Evolutionary conservation across 2,329 filamentous ascomycete species (phyloP).

Genomic region (Parastagonospora avenae): DNA sequence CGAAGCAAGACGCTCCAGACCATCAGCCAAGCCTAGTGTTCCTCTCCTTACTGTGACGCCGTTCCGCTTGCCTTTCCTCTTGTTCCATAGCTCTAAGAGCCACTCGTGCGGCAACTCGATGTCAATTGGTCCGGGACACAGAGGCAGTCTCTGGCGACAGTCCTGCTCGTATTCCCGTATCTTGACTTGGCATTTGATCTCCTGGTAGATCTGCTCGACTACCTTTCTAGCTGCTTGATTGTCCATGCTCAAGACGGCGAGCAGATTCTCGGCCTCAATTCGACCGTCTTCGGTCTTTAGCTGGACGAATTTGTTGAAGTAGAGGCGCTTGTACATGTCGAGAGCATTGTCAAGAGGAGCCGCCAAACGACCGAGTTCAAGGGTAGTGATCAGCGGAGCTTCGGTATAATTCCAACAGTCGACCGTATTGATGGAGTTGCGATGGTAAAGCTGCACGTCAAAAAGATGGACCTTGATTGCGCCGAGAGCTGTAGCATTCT

Average conservation of each 20-base stretch:
- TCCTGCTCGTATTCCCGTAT: conserved; percentile 30
- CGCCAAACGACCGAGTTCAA: conserved; percentile 27
- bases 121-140: conserved; percentile 28
- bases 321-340: conserved; percentile 30
- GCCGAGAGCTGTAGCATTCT: conserved; percentile 16
- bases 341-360: conserved; percentile 17
- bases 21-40: not conserved
- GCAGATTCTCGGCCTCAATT: conserved; percentile 10
- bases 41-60: conserved; percentile 12
- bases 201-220: conserved; percentile 23
- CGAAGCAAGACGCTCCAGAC: not conserved
- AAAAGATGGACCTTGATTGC: conserved; percentile 31
- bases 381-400: conserved; percentile 23
- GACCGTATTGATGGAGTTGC: conserved; percentile 20
- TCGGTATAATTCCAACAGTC: conserved; percentile 35
- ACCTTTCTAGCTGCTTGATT: conserved; percentile 15
- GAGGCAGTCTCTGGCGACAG: conserved; percentile 27
- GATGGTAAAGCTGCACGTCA: conserved; percentile 31
- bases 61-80: conserved; percentile 24
- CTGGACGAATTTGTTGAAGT: conserved; percentile 22
- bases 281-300: conserved; percentile 9
- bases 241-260: conserved; percentile 1
- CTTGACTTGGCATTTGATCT: conserved; percentile 23
- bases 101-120: conserved; percentile 29
- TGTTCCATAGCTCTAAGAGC: conserved; percentile 25